Evolutionary conservation across 192 early-diverging fungal genomes (phyloP), one percentile per base, ranked within the genome.

Genomic region (Globomyces pollinis-pini): DNA sequence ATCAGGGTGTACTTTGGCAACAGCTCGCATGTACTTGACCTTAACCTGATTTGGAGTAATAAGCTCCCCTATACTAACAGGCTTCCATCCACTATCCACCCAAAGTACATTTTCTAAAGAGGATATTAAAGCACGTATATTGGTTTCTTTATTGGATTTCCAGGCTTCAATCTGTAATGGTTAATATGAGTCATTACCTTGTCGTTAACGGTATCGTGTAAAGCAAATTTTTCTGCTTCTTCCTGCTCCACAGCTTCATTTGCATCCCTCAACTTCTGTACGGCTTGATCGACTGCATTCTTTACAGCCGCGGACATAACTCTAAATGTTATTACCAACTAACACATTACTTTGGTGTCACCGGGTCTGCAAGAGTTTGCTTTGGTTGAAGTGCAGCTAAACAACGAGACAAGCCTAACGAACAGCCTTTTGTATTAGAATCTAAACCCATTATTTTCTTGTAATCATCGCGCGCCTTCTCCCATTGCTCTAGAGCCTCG

Each of bases 1-100:
- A 57, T 98, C 95, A 9, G 95, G 93, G 73, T 98, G 95, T 30
- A 96, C 79, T 47, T 87, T 90, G 8, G 80, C 80, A 59, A 98
- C 93, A 21, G 92, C 91, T 45, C 84, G 81, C 86, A 96, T 91
- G 65, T 98, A 98, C 53, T 71, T 79, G 29, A 93, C 74, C 76
- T 98, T 98, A 45, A 93, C 91, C 66, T 91, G 87, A 38, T 71
- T 65, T 0, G 91, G 85, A 43, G 87, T 81, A 16, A 98, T 80
- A 52, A 98, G 73, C 61, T 96, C 90, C 49, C 84, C 80, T 68
- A 98, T 80, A 13, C 84, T 86, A 20, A 91, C 83, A 1, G 78
- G 67, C 54, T 81, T 83, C 82, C 89, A 91, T 8, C 73, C 70
- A 1, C 79, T 66, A n/a, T 85, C 86, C 3, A 80, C 73, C 86